Evolutionary conservation across 352 stramenopile species (phyloP).

Genomic region (Phytophthora pinifolia): DNA sequence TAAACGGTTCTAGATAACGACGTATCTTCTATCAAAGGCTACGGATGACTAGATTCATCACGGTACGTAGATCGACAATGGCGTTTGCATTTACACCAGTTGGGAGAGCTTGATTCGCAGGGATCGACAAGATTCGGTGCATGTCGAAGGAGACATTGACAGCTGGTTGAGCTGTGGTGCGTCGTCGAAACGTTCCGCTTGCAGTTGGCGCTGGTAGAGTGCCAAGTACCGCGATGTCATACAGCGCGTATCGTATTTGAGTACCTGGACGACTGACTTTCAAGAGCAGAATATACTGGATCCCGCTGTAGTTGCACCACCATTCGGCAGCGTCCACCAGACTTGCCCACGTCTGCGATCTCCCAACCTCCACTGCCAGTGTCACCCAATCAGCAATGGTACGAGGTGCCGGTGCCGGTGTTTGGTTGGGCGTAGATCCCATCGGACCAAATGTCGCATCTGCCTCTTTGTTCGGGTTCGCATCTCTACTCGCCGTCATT

Average conservation of each 20-base stretch:
- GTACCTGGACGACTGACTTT: neutral
- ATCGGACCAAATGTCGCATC: neutral
- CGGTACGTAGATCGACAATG: no score
- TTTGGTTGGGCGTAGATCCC: neutral
- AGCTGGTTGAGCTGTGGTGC: neutral
- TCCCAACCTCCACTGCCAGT: conserved; percentile 1
- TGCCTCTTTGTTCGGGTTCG: neutral
- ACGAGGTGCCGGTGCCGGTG: neutral
- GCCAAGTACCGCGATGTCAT: conserved; percentile 12
- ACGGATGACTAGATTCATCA: no score
- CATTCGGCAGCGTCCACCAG: neutral
- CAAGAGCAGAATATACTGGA: neutral
- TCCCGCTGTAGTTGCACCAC: neutral
- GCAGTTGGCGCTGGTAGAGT: conserved; percentile 5
- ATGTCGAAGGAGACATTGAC: conserved; percentile 18
- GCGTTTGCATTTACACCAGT: no score
- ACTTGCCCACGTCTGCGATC: neutral
- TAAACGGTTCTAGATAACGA: no score
- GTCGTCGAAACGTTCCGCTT: conserved; percentile 11
- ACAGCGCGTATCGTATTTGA: neutral
- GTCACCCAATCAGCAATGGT: conserved; percentile 1
- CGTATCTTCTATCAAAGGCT: no score
- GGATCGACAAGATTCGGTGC: no score
- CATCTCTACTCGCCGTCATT: neutral
- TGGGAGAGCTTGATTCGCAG: no score